phyloP scores from a whole-genome alignment of 345 rosid species.

The Toxicodendron radicans region DNA sequence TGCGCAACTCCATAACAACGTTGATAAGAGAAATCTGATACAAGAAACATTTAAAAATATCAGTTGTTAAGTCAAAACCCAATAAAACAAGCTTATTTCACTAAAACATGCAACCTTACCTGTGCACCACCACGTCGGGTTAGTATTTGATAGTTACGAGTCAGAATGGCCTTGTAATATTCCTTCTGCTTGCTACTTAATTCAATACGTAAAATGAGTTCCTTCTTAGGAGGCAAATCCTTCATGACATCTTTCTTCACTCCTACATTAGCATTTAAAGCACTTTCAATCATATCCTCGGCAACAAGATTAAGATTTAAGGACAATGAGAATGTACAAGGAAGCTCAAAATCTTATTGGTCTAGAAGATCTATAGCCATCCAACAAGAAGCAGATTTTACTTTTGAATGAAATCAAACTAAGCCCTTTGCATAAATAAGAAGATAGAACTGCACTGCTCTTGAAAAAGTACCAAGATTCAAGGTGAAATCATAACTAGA shows the following conservation, averaged over 20 bases:
- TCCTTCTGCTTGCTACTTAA: conserved; percentile 93
- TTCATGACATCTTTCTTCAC: conserved; percentile 99
- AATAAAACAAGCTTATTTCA: conserved; percentile 17
- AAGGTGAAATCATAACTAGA: not conserved
- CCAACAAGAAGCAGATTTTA: not conserved
- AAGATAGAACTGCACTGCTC: conserved; percentile 5
- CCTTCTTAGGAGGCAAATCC: conserved; percentile 98
- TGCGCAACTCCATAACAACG: conserved; percentile 98
- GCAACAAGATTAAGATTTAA: not conserved
- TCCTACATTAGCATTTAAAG: conserved; percentile 54
- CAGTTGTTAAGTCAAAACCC: conserved; percentile 21
- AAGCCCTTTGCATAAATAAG: not conserved
- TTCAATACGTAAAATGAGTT: conserved; percentile 95
- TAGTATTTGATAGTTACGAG: conserved; percentile 90
- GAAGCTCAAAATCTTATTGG: conserved; percentile 3
- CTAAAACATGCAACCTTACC: conserved; percentile 40
- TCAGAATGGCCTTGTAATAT: conserved; percentile 94
- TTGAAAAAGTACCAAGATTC: not conserved
- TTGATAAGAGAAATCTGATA: conserved; percentile 90
- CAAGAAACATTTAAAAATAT: conserved; percentile 23
- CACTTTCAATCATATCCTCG: conserved; percentile 11
- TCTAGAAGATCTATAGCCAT: conserved; percentile 4
- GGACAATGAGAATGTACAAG: not conserved
- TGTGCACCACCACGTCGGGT: conserved; percentile 95
- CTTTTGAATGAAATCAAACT: not conserved